These are phyloP conservation scores for Cladosporium austrohemisphaericum DNA, from an alignment of 2,329 filamentous ascomycete species.

Conservation along the genomic window DNA sequence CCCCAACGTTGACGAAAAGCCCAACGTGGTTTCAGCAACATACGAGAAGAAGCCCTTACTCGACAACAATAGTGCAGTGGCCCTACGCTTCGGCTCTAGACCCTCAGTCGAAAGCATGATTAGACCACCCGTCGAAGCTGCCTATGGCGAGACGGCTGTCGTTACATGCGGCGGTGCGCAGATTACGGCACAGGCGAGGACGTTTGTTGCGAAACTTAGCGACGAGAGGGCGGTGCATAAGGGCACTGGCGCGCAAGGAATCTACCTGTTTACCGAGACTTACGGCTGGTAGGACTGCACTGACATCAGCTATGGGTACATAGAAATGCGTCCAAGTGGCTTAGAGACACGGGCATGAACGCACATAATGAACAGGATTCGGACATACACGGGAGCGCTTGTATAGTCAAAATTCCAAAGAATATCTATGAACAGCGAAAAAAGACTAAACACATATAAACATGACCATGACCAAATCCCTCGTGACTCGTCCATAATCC, in stretches of 20 bases:
- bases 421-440: neutral
- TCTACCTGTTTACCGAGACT: slow-evolving; percentile 57
- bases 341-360: too few relatives aligned
- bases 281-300: slow-evolving; percentile 49
- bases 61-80: slow-evolving; percentile 34
- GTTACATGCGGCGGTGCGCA: slow-evolving; percentile 59
- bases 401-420: too few relatives aligned
- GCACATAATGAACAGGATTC: too few relatives aligned
- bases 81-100: slow-evolving; percentile 41
- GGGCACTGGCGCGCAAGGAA: slow-evolving; percentile 62
- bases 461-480: neutral
- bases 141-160: slow-evolving; percentile 59
- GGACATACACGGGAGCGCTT: too few relatives aligned
- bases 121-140: slow-evolving; percentile 53
- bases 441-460: neutral
- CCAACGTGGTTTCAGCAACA: slow-evolving; percentile 6
- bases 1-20: slow-evolving; percentile 22
- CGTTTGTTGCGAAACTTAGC: slow-evolving; percentile 53
- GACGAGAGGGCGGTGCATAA: slow-evolving; percentile 66
- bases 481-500: neutral
- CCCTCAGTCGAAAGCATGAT: slow-evolving; percentile 53
- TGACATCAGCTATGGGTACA: too few relatives aligned
- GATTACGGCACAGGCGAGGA: slow-evolving; percentile 54
- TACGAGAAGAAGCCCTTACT: slow-evolving; percentile 7
- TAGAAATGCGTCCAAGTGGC: too few relatives aligned